These are phyloP conservation scores for Pistacia integerrima DNA, from an alignment of 345 rosid genomes.

Conservation along the genomic window DNA sequence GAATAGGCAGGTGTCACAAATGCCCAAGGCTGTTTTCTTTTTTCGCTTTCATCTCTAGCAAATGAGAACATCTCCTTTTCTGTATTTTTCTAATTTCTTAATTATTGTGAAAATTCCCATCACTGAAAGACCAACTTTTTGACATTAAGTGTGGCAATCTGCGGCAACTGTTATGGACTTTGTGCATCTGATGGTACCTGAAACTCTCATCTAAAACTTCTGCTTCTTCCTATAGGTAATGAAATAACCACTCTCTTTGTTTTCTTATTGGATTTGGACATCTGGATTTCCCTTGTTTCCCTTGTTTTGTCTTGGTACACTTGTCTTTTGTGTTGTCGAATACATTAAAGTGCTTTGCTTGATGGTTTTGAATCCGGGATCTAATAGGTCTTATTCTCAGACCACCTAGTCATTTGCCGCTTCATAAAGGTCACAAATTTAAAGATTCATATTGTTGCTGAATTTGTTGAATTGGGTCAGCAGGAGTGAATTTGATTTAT, in stretches of 20 bases:
- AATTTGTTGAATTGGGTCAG: conserved; percentile 20
- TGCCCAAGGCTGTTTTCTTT: conserved; percentile 25
- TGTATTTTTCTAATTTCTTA: conserved; percentile 14
- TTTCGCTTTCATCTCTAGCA: conserved; percentile 11
- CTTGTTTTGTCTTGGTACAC: neutral
- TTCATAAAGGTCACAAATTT: conserved; percentile 1
- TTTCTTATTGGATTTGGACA: conserved; percentile 37
- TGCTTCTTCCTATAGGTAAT: conserved; percentile 34
- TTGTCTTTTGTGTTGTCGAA: conserved; percentile 20
- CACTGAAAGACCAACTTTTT: conserved; percentile 17
- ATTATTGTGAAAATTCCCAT: neutral
- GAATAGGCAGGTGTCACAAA: conserved; percentile 47
- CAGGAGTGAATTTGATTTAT: conserved; percentile 20
- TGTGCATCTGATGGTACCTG: conserved; percentile 42
- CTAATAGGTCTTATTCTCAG: neutral
- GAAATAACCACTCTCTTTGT: conserved; percentile 21
- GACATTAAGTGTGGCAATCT: conserved; percentile 42
- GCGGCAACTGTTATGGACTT: conserved; percentile 45
- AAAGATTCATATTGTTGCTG: conserved; percentile 14
- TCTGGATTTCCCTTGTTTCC: conserved; percentile 29
- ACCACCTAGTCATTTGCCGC: neutral
- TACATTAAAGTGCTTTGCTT: conserved; percentile 14
- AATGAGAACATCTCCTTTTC: conserved; percentile 15
- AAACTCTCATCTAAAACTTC: conserved; percentile 27
- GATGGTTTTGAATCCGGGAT: conserved; percentile 23